Percentiles rank a stretch among this genome's conserved stretches.
Evolutionary conservation across 169 alveolate genomes (phyloP).

Genomic region (Eimeria sp.): DNA sequence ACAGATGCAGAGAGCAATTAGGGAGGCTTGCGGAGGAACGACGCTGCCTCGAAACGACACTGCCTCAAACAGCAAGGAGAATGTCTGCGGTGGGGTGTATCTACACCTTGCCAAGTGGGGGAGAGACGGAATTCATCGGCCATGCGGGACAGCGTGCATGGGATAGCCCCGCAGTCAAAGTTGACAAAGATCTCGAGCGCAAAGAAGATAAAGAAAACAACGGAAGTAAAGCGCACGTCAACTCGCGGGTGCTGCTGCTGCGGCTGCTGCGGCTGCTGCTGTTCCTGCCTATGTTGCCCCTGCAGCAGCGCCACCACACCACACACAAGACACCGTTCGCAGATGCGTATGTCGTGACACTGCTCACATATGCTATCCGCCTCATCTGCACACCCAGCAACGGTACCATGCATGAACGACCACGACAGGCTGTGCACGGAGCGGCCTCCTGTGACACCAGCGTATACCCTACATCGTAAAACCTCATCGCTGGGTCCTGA

Average conservation of each 20-base stretch:
- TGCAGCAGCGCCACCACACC: not conserved
- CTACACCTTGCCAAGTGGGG: slow-evolving; percentile 79
- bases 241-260: slow-evolving; percentile 68
- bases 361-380: not conserved
- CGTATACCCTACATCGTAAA: not conserved
- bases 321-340: not conserved
- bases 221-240: slow-evolving; percentile 55
- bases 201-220: slow-evolving; percentile 52
- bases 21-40: not conserved
- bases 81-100: not conserved
- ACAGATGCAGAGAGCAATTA: not conserved
- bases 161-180: slow-evolving; percentile 82
- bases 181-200: slow-evolving; percentile 73
- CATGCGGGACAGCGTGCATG: slow-evolving; percentile 71
- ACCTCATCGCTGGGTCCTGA: not conserved
- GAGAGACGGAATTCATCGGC: slow-evolving; percentile 77
- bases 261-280: slow-evolving; percentile 10
- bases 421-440: not conserved
- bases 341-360: not conserved
- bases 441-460: not conserved
- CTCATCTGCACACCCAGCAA: not conserved
- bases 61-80: not conserved
- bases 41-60: not conserved
- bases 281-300: not conserved
- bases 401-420: not conserved